Evolutionary conservation across 1,139 yeast genomes (phyloP).

Genomic region (Candida sp.): DNA sequence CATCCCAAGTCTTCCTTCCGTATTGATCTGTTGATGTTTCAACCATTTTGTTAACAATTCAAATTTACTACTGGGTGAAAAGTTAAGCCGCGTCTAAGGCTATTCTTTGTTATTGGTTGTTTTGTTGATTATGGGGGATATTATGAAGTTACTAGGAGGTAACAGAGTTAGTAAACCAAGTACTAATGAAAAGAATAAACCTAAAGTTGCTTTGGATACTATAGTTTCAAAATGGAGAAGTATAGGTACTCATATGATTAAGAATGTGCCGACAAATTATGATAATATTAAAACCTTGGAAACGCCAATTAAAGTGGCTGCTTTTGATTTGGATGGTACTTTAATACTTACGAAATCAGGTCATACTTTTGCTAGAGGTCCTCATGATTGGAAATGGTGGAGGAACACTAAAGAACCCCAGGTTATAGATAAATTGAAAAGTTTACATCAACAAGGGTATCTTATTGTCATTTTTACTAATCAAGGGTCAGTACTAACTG

Average conservation of each 20-base stretch:
- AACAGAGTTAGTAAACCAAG: neutral
- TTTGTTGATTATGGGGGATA: slow-evolving; percentile 2
- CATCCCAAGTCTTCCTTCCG: slow-evolving; percentile 71
- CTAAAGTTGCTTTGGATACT: neutral
- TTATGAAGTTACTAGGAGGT: slow-evolving; percentile 1
- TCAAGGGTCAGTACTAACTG: slow-evolving; percentile 66
- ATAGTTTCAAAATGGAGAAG: slow-evolving; percentile 21
- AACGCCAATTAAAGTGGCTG: slow-evolving; percentile 44
- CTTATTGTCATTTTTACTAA: slow-evolving; percentile 75
- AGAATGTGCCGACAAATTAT: slow-evolving; percentile 21
- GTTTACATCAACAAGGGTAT: slow-evolving; percentile 20
- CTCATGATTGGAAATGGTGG: slow-evolving; percentile 72
- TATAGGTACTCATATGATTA: slow-evolving; percentile 32
- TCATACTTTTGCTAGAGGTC: slow-evolving; percentile 47
- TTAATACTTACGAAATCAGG: slow-evolving; percentile 62
- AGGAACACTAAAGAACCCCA: slow-evolving; percentile 11
- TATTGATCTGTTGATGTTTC: slow-evolving; percentile 37
- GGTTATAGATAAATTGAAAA: slow-evolving; percentile 25
- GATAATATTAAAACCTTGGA: slow-evolving; percentile 3
- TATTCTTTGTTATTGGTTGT: neutral
- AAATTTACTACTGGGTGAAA: neutral
- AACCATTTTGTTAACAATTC: neutral
- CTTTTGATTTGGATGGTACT: slow-evolving; percentile 78
- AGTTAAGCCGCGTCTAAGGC: neutral
- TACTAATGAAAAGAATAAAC: neutral